Conservation (phyloP, 116 monocot species). For the Posidonia oceanica region DNA sequence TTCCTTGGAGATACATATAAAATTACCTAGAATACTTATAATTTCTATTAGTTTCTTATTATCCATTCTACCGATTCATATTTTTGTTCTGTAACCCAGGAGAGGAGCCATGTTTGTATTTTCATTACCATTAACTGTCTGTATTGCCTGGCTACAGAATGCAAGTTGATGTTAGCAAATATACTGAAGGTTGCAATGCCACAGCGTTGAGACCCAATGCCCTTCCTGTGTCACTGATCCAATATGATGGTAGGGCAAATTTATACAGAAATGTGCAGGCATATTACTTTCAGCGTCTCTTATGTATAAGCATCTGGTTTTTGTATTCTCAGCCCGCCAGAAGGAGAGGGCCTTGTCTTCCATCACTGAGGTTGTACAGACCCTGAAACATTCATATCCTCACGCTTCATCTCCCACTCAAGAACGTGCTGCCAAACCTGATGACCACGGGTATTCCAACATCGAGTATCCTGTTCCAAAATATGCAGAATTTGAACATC, state of each 20-base stretch:
- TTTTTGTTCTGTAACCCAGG: no score
- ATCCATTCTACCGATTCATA: no score
- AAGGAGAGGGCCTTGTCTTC: conserved; percentile 87
- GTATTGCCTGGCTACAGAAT: conserved; percentile 33
- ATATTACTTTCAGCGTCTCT: background rate
- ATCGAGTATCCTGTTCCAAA: conserved; percentile 38
- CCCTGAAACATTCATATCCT: conserved; percentile 51
- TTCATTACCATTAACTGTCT: no score
- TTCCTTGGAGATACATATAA: no score
- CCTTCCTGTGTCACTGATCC: conserved; percentile 76
- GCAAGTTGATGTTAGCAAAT: conserved; percentile 98
- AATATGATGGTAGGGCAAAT: conserved; percentile 64
- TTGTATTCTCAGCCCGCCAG: conserved; percentile 51
- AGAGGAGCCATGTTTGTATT: no score
- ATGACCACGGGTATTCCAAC: conserved; percentile 22
- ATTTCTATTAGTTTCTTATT: no score
- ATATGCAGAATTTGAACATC: conserved; percentile 25
- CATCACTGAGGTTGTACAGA: conserved; percentile 85
- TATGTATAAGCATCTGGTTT: background rate
- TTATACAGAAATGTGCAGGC: background rate
- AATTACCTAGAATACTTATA: no score
- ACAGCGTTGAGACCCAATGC: conserved; percentile 78
- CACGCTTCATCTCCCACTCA: conserved; percentile 19
- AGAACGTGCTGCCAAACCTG: conserved; percentile 19
- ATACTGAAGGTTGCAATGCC: conserved; percentile 75